These are phyloP conservation scores for Ceratobasidium sp. DNA, from an alignment of 1,284 basidiomycete species.

Conservation along the genomic window DNA sequence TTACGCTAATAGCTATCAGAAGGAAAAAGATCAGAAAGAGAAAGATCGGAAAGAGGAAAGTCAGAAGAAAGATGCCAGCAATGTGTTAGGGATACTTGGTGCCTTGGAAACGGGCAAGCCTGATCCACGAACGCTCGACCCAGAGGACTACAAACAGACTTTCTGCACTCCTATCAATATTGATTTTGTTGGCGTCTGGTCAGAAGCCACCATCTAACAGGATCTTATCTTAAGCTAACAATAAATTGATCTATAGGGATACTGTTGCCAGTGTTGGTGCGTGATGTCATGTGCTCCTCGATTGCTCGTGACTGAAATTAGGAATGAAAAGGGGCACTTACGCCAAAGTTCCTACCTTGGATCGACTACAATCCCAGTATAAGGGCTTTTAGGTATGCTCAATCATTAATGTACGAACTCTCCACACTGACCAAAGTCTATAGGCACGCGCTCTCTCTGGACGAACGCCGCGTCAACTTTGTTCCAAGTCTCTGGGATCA, in stretches of 20 bases:
- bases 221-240: neutral
- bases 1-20: conserved; percentile 20
- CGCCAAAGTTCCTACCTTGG: conserved; percentile 21
- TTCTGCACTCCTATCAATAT: conserved; percentile 32
- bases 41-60: neutral
- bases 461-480: conserved; percentile 50
- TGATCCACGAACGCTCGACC: neutral
- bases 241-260: conserved; percentile 11
- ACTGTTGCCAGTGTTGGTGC: conserved; percentile 36
- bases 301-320: neutral
- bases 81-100: neutral
- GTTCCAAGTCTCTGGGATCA: conserved; percentile 44
- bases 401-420: neutral
- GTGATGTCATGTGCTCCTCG: neutral
- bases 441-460: conserved; percentile 50
- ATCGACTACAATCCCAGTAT: conserved; percentile 27
- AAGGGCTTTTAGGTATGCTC: conserved; percentile 4
- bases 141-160: conserved; percentile 38
- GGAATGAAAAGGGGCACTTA: neutral
- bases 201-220: conserved; percentile 1
- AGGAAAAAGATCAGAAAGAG: neutral
- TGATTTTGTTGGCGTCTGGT: conserved; percentile 44
- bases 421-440: neutral
- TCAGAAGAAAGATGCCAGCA: neutral
- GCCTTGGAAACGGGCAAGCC: neutral